These are phyloP conservation scores for Caryocar brasiliense DNA, from an alignment of 441 rosid species.

Conservation along the genomic window DNA sequence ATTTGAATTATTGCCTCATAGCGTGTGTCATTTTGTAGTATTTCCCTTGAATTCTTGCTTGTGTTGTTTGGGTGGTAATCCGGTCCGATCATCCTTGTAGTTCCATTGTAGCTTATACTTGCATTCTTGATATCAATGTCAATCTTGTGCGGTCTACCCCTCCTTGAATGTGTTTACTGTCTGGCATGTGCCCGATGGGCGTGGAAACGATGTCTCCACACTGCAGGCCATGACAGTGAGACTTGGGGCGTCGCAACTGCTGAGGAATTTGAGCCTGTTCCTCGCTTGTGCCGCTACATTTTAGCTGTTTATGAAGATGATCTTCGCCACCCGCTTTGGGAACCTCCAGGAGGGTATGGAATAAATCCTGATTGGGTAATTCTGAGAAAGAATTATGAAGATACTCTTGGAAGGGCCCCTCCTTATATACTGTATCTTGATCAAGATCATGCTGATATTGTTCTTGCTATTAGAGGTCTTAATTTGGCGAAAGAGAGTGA, in stretches of 20 bases:
- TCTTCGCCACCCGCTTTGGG: slow-evolving; percentile 70
- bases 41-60: neutral
- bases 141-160: slow-evolving; percentile 67
- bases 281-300: slow-evolving; percentile 66
- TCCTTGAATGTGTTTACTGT: slow-evolving; percentile 84
- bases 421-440: slow-evolving; percentile 69
- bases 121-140: slow-evolving; percentile 44
- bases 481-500: slow-evolving; percentile 84
- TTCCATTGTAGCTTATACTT: slow-evolving; percentile 4
- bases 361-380: slow-evolving; percentile 62
- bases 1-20: too few relatives aligned
- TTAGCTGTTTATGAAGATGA: slow-evolving; percentile 80
- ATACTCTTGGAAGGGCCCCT: slow-evolving; percentile 65
- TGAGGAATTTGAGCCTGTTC: slow-evolving; percentile 72
- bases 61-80: neutral
- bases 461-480: slow-evolving; percentile 65
- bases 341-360: slow-evolving; percentile 78
- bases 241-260: slow-evolving; percentile 80
- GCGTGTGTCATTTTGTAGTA: neutral
- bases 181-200: slow-evolving; percentile 89
- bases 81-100: neutral
- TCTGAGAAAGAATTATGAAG: slow-evolving; percentile 45
- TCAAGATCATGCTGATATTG: slow-evolving; percentile 59
- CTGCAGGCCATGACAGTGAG: slow-evolving; percentile 83
- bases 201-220: slow-evolving; percentile 74